Percentiles rank a stretch among this genome's conserved stretches.
These are phyloP conservation scores for Claviceps lovelessii DNA, from an alignment of 2,329 filamentous ascomycete genomes.

Conservation along the genomic window DNA sequence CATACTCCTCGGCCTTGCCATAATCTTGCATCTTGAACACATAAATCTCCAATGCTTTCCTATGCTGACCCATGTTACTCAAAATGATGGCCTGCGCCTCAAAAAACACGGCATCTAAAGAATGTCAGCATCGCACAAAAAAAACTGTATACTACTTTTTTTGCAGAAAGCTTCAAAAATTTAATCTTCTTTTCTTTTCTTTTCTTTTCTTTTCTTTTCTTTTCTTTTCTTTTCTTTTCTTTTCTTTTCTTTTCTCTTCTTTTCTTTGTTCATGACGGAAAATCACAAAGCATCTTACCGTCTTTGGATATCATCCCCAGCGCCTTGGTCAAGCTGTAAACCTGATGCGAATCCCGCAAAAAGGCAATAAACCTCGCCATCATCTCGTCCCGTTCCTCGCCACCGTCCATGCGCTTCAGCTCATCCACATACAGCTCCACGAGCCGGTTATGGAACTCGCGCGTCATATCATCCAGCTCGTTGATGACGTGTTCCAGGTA, in stretches of 20 bases:
- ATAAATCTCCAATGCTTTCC: slow-evolving; percentile 91
- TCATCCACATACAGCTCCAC: slow-evolving; percentile 56
- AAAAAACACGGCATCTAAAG: slow-evolving; percentile 64
- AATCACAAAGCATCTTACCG: slow-evolving; percentile 33
- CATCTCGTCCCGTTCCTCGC: slow-evolving; percentile 39
- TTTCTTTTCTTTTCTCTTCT: too few relatives aligned
- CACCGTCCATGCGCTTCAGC: slow-evolving; percentile 27
- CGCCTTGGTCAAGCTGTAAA: slow-evolving; percentile 65
- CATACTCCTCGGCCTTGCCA: slow-evolving; percentile 80
- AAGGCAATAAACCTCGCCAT: slow-evolving; percentile 59
- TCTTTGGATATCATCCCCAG: slow-evolving; percentile 67
- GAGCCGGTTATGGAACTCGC: slow-evolving; percentile 75
- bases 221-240: too few relatives aligned
- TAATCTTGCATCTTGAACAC: slow-evolving; percentile 87
- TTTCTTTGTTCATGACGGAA: too few relatives aligned
- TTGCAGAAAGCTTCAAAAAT: slow-evolving; percentile 1
- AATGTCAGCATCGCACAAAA: slow-evolving; percentile 4
- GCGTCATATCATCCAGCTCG: slow-evolving; percentile 70
- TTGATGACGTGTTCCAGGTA: slow-evolving; percentile 87
- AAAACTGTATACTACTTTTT: neutral
- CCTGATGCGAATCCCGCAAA: slow-evolving; percentile 55
- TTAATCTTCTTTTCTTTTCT: too few relatives aligned
- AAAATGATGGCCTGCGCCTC: slow-evolving; percentile 83
- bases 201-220: too few relatives aligned
- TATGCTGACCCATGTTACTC: slow-evolving; percentile 89